A percentile compares a stretch with the other conserved stretches of the same genome.
Evolutionary conservation across 2,329 filamentous ascomycete species (phyloP).

Genomic region (Penicillium sp.): DNA sequence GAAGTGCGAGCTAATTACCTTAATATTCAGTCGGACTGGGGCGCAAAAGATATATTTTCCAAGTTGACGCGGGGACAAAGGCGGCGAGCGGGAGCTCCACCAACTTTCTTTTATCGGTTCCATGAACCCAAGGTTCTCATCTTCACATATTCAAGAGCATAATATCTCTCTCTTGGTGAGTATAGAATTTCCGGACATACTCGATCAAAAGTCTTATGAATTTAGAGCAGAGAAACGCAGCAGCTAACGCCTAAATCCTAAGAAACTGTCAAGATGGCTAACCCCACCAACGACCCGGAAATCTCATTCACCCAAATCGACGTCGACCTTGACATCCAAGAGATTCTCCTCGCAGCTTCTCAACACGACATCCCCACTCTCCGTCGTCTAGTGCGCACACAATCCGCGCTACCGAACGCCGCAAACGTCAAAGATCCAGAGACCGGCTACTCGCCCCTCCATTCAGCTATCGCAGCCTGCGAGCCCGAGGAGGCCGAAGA

Average conservation of each 20-base stretch:
- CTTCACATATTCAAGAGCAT: not conserved
- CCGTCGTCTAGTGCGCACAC: constrained; percentile 64
- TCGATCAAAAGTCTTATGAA: not conserved
- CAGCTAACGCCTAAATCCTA: constrained; percentile 3
- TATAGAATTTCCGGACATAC: not conserved
- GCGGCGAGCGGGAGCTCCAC: constrained; percentile 27
- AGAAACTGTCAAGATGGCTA: constrained; percentile 23
- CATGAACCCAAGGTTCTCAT: not conserved
- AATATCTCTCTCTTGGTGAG: not conserved
- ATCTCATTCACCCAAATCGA: constrained; percentile 30
- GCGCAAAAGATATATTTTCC: constrained; percentile 15
- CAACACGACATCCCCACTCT: constrained; percentile 68
- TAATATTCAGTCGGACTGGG: too few relatives aligned
- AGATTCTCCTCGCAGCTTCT: constrained; percentile 65
- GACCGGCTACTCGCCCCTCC: constrained; percentile 83
- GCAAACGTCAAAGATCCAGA: constrained; percentile 78
- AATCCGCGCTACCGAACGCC: constrained; percentile 49
- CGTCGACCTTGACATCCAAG: constrained; percentile 50
- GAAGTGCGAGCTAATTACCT: not conserved
- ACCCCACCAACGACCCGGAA: constrained; percentile 22
- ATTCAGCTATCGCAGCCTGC: constrained; percentile 82
- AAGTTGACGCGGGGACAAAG: constrained; percentile 26
- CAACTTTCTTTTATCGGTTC: constrained; percentile 27
- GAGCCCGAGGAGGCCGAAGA: constrained; percentile 40
- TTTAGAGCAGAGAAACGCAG: not conserved